phyloP scores from a whole-genome alignment of 305 asterid genomes.

The Fraxinus velutina region DNA sequence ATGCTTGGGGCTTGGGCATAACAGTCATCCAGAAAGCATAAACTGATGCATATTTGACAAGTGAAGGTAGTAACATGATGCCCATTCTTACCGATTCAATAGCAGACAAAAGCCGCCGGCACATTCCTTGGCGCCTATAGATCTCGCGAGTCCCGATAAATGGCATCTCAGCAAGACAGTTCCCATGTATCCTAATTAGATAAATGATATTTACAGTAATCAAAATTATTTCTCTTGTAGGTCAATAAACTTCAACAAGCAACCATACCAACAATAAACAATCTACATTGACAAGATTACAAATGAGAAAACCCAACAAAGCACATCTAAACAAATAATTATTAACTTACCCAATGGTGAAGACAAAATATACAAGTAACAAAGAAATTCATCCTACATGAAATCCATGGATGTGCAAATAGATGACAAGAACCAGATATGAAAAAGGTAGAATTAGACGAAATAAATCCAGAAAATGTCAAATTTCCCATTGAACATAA shows the following conservation, averaged over 20 bases:
- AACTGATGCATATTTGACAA: neutral
- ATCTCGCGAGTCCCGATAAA: slow-evolving; percentile 85
- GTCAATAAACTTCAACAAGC: slow-evolving; percentile 11
- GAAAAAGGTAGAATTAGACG: neutral
- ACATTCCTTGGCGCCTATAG: slow-evolving; percentile 98
- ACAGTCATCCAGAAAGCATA: slow-evolving; percentile 17
- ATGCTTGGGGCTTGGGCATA: slow-evolving; percentile 4
- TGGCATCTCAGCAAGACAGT: slow-evolving; percentile 97
- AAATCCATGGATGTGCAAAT: neutral
- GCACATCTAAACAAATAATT: neutral
- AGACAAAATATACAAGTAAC: slow-evolving; percentile 10
- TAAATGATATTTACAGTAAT: slow-evolving; percentile 20
- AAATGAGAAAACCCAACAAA: neutral
- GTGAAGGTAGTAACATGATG: neutral
- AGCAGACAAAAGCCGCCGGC: slow-evolving; percentile 77
- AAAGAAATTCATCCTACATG: neutral
- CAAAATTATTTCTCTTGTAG: slow-evolving; percentile 14
- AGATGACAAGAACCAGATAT: neutral
- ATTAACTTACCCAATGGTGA: slow-evolving; percentile 3
- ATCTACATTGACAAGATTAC: neutral
- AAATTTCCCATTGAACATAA: slow-evolving; percentile 1
- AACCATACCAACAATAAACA: slow-evolving; percentile 4
- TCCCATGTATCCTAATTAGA: slow-evolving; percentile 70
- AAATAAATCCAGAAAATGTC: slow-evolving; percentile 6
- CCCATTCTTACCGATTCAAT: slow-evolving; percentile 63